These are phyloP conservation scores for Grigorovia humatica DNA, from an alignment of 805 yeast genomes.

Conservation along the genomic window DNA sequence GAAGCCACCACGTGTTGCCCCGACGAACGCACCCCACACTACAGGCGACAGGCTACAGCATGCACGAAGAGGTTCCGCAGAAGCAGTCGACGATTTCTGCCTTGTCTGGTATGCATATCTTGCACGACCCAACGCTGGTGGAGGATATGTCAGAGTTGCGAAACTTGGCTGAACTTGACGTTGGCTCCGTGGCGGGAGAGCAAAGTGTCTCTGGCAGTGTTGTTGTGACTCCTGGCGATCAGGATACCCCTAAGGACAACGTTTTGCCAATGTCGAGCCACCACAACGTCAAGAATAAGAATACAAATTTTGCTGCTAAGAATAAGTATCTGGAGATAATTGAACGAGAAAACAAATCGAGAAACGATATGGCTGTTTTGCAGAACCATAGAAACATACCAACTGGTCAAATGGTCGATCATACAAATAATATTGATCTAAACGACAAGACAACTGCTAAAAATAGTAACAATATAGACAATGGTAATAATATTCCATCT, in stretches of 20 bases:
- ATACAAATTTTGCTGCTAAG: background rate
- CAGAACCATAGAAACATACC: background rate
- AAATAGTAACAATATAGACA: background rate
- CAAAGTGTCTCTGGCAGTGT: slow-evolving; percentile 23
- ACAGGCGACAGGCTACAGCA: no score
- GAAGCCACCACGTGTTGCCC: background rate
- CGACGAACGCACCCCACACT: background rate
- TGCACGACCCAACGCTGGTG: slow-evolving; percentile 24
- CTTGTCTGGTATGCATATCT: slow-evolving; percentile 6
- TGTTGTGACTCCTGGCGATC: slow-evolving; percentile 10
- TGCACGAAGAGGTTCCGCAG: slow-evolving; percentile 2
- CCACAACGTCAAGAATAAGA: background rate
- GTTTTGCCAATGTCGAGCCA: no score
- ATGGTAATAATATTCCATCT: background rate
- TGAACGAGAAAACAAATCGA: background rate
- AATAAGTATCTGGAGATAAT: background rate
- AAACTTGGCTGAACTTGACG: slow-evolving; percentile 8
- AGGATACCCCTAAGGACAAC: background rate
- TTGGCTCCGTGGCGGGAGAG: slow-evolving; percentile 6
- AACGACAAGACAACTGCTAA: background rate
- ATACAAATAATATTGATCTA: background rate
- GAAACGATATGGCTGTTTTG: background rate
- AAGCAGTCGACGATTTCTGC: slow-evolving; percentile 8
- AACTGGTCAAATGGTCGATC: background rate
- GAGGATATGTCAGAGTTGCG: slow-evolving; percentile 23